phyloP scores from a whole-genome alignment of 2,329 filamentous ascomycete species.

The Myriangium duriaei region DNA sequence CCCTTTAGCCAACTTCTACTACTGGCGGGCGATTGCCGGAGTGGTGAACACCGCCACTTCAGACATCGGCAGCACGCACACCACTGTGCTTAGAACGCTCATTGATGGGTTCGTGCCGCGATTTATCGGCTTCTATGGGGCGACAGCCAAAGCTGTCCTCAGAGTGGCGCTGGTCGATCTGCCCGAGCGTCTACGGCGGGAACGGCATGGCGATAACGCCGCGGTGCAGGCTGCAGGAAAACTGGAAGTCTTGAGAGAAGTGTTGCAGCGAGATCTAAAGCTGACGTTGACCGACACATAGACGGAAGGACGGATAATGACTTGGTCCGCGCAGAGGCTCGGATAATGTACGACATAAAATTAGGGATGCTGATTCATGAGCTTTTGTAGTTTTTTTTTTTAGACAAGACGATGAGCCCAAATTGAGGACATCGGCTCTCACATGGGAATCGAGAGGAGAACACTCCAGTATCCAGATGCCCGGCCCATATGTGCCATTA shows the following conservation, averaged over 20 bases:
- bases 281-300: conserved; percentile 12
- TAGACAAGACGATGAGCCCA: too few species aligned
- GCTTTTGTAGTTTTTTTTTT: too few species aligned
- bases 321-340: too few species aligned
- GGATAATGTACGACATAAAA: too few species aligned
- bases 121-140: conserved; percentile 72
- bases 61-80: conserved; percentile 36
- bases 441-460: too few species aligned
- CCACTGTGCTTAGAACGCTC: conserved; percentile 39
- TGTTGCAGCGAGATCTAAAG: conserved; percentile 12
- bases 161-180: conserved; percentile 62
- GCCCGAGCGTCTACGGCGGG: conserved; percentile 30
- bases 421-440: too few species aligned
- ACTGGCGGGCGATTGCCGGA: conserved; percentile 66
- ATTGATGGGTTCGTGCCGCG: conserved; percentile 54
- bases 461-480: too few species aligned
- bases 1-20: conserved; percentile 65
- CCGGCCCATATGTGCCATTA: too few species aligned
- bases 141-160: conserved; percentile 58
- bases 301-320: conserved; percentile 9
- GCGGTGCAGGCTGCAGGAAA: conserved; percentile 7
- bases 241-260: conserved; percentile 11
- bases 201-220: conserved; percentile 5
- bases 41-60: conserved; percentile 62
- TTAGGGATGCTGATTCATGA: too few species aligned